These are phyloP conservation scores for Uronychia setigera DNA, from an alignment of 73 alveolate genomes.

Conservation along the genomic window DNA sequence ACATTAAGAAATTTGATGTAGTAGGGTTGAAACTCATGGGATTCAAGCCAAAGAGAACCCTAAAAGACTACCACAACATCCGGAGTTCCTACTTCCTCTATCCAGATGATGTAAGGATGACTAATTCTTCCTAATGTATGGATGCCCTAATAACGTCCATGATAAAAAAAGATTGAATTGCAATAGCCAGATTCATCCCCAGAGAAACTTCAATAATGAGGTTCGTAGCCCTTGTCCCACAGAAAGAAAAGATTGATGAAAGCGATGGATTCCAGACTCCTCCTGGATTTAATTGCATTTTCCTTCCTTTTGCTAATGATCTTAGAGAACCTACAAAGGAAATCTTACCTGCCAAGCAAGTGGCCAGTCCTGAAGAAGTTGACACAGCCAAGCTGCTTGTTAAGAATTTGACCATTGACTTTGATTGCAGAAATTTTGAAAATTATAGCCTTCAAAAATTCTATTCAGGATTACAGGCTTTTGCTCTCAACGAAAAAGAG, in stretches of 20 bases:
- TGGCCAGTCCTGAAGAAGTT: slow-evolving; percentile 17
- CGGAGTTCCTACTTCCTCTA: slow-evolving; percentile 95
- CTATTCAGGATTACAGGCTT: slow-evolving; percentile 64
- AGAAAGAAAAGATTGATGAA: slow-evolving; percentile 74
- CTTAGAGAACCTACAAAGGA: slow-evolving; percentile 80
- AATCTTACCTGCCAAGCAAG: not conserved
- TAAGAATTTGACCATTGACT: slow-evolving; percentile 57
- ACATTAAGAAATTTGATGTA: slow-evolving; percentile 91
- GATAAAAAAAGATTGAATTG: slow-evolving; percentile 89
- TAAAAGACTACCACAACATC: slow-evolving; percentile 93
- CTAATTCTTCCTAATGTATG: slow-evolving; percentile 88
- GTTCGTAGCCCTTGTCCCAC: slow-evolving; percentile 96
- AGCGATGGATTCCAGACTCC: slow-evolving; percentile 76
- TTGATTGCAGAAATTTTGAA: slow-evolving; percentile 70
- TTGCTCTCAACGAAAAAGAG: slow-evolving; percentile 65
- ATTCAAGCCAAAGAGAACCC: slow-evolving; percentile 83
- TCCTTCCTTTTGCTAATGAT: slow-evolving; percentile 92
- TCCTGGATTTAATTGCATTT: slow-evolving; percentile 82
- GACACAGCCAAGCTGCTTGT: slow-evolving; percentile 57
- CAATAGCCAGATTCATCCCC: slow-evolving; percentile 95
- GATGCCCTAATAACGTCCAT: slow-evolving; percentile 93
- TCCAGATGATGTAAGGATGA: slow-evolving; percentile 96
- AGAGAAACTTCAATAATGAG: slow-evolving; percentile 91
- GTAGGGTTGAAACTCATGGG: slow-evolving; percentile 97
- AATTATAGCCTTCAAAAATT: slow-evolving; percentile 58